Conservation (phyloP, 1,139 yeast species). For the Saccharomyces hybrid region DNA sequence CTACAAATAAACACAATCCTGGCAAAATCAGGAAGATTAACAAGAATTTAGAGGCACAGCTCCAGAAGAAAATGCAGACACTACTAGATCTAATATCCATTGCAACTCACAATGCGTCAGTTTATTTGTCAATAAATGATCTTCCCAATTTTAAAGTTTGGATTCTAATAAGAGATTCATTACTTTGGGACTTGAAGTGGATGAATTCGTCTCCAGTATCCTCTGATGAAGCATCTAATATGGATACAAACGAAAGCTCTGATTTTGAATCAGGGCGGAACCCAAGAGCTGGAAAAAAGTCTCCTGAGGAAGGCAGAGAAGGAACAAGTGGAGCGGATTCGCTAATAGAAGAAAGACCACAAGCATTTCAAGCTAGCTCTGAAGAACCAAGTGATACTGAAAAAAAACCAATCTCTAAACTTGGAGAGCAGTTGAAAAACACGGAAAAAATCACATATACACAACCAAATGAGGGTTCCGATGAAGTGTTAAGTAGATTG, state of each 20-base stretch:
- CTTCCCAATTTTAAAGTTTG: conserved; percentile 27
- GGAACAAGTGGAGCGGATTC: neutral
- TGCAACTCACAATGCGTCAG: conserved; percentile 29
- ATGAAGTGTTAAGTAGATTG: neutral
- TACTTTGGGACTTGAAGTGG: conserved; percentile 28
- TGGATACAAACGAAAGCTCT: conserved; percentile 1
- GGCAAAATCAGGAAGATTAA: conserved; percentile 4
- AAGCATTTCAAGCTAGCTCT: neutral
- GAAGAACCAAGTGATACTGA: neutral
- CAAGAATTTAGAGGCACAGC: conserved; percentile 2
- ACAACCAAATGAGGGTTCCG: neutral
- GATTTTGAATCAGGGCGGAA: neutral
- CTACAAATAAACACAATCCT: neutral
- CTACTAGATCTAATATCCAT: conserved; percentile 24
- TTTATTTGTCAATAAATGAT: conserved; percentile 27
- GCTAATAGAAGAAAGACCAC: neutral
- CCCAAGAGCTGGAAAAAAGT: neutral
- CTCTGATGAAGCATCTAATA: neutral
- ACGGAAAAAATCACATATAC: neutral
- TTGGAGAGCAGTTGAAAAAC: conserved; percentile 2
- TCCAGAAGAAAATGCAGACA: conserved; percentile 15
- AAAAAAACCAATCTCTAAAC: conserved; percentile 2
- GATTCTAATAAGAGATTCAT: conserved; percentile 29
- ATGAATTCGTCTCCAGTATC: conserved; percentile 5
- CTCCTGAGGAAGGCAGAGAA: neutral